These are phyloP conservation scores for Ophiostoma tasmaniense DNA, from an alignment of 2,329 filamentous ascomycete species.

Conservation along the genomic window DNA sequence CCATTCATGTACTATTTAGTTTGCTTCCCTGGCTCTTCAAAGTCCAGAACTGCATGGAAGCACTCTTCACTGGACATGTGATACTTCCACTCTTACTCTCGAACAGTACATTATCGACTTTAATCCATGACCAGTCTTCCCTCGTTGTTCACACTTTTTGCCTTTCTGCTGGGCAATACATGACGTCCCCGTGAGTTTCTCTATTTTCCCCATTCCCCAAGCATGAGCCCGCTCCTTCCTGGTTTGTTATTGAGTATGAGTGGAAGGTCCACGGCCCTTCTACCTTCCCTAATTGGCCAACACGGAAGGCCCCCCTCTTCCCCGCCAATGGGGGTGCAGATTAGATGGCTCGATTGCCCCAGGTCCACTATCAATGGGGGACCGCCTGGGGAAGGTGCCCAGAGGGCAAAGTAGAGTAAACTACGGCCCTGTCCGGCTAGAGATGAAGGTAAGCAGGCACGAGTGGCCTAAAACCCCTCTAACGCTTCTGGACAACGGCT, in stretches of 20 bases:
- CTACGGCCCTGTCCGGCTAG: not conserved
- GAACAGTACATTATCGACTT: not conserved
- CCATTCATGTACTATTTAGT: not conserved
- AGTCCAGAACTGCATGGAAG: not conserved
- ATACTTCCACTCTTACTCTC: not conserved
- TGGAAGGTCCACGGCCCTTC: not conserved
- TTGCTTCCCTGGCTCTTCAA: not conserved
- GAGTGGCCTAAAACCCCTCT: not conserved
- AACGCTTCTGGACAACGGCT: not conserved
- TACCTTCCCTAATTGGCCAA: slow-evolving; percentile 7
- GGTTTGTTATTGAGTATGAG: not conserved
- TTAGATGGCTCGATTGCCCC: not conserved
- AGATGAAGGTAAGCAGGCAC: not conserved
- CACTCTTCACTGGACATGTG: not conserved
- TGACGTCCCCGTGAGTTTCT: slow-evolving; percentile 8
- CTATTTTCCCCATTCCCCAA: slow-evolving; percentile 6
- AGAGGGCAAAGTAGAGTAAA: not conserved
- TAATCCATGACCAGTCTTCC: not conserved
- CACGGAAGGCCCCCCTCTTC: slow-evolving; percentile 1
- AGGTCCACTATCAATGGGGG: not conserved
- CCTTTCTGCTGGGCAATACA: not conserved
- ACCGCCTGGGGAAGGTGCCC: not conserved
- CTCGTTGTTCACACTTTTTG: not conserved
- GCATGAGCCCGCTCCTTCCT: not conserved
- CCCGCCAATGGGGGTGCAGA: slow-evolving; percentile 14